Percentiles rank a stretch among this genome's conserved stretches.
Evolutionary conservation across 495 filamentous ascomycete genomes (phyloP).

Genomic region (Trichoderma gamsii): DNA sequence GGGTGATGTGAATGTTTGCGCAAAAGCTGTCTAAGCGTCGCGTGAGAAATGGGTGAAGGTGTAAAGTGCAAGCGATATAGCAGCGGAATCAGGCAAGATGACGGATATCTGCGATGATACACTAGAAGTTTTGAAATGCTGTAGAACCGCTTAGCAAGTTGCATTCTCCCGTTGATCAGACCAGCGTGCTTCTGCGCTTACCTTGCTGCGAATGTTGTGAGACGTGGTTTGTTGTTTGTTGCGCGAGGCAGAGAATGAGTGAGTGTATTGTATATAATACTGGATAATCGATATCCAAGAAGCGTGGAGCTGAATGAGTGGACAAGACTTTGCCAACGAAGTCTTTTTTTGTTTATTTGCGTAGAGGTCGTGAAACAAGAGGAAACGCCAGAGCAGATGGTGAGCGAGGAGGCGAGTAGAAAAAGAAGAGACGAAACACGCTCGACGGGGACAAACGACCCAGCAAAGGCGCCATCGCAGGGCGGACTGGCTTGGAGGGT

Average conservation of each 20-base stretch:
- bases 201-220: background rate
- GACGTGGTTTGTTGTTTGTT: constrained; percentile 16
- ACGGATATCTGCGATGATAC: background rate
- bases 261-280: constrained; percentile 35
- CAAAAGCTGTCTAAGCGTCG: background rate
- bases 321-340: constrained; percentile 54
- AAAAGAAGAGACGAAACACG: background rate
- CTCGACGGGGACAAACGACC: background rate
- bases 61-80: background rate
- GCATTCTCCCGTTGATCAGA: background rate
- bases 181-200: background rate
- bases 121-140: background rate
- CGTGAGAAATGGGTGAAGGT: background rate
- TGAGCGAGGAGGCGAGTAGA: background rate
- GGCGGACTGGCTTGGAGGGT: constrained; percentile 6
- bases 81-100: background rate
- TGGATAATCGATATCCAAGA: constrained; percentile 36
- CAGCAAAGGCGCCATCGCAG: constrained; percentile 7
- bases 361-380: background rate
- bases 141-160: background rate
- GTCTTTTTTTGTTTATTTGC: constrained; percentile 25
- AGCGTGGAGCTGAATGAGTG: constrained; percentile 25
- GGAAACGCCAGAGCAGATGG: background rate
- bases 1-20: constrained; percentile 17
- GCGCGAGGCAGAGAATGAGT: constrained; percentile 6